phyloP scores from a whole-genome alignment of 2,329 filamentous ascomycete genomes.

The Celoporthe dispersa region DNA sequence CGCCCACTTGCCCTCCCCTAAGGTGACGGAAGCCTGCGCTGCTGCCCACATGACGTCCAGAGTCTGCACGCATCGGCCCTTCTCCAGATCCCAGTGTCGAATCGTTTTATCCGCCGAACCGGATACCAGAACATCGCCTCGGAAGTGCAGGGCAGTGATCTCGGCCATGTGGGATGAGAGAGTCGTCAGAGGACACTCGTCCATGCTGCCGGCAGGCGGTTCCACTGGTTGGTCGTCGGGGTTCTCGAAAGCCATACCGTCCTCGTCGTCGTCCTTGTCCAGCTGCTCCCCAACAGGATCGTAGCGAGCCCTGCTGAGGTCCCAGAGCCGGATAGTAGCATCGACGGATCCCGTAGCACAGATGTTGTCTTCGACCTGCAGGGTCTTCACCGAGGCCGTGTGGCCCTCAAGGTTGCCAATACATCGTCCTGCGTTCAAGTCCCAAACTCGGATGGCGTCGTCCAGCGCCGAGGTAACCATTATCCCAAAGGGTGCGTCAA shows the following conservation, averaged over 20 bases:
- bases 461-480: constrained; percentile 92
- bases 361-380: constrained; percentile 95
- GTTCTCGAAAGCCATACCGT: constrained; percentile 75
- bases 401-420: constrained; percentile 93
- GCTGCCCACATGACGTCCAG: constrained; percentile 98
- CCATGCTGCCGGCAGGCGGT: constrained; percentile 78
- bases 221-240: constrained; percentile 70
- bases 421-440: constrained; percentile 89
- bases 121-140: constrained; percentile 86
- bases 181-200: constrained; percentile 86
- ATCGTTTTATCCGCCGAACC: constrained; percentile 97
- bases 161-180: constrained; percentile 91
- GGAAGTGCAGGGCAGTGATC: constrained; percentile 91
- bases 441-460: constrained; percentile 95
- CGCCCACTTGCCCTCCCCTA: constrained; percentile 72
- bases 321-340: constrained; percentile 93
- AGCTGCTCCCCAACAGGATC: constrained; percentile 69
- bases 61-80: constrained; percentile 96
- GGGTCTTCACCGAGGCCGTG: constrained; percentile 85
- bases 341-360: constrained; percentile 94
- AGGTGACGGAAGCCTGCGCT: constrained; percentile 78
- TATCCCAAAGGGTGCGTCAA: constrained; percentile 95
- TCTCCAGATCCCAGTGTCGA: constrained; percentile 95
- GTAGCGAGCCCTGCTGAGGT: constrained; percentile 86
- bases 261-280: constrained; percentile 63